A percentile compares a stretch with the other conserved stretches of the same genome.
Evolutionary conservation across 2,329 filamentous ascomycete species (phyloP).

Genomic region (Clarireedia hainanense): DNA sequence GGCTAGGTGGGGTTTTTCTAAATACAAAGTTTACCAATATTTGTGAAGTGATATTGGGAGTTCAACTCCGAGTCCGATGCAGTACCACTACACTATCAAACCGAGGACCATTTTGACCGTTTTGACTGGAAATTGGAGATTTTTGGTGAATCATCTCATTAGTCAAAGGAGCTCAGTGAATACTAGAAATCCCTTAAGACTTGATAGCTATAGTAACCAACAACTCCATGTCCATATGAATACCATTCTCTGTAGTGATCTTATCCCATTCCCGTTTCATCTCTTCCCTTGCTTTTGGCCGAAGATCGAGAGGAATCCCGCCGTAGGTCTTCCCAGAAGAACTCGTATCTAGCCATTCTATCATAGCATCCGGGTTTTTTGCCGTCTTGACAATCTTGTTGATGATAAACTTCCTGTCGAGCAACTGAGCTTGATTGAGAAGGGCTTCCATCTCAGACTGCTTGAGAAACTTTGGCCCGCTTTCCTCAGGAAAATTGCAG

Average conservation of each 20-base stretch:
- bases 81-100: too few relatives aligned
- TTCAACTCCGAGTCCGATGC: neutral
- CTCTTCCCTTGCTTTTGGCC: slow-evolving; percentile 7
- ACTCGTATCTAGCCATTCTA: slow-evolving; percentile 11
- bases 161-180: neutral
- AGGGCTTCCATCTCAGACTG: neutral
- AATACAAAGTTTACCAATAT: neutral
- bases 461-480: slow-evolving; percentile 5
- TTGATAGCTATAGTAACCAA: slow-evolving; percentile 12
- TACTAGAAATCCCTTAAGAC: neutral
- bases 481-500: neutral
- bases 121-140: neutral
- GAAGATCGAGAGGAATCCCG: slow-evolving; percentile 5
- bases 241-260: slow-evolving; percentile 4
- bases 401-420: neutral
- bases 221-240: slow-evolving; percentile 13
- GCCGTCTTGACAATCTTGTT: slow-evolving; percentile 9
- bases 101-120: too few relatives aligned
- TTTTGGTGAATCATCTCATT: neutral
- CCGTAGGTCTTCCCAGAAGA: slow-evolving; percentile 12
- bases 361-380: slow-evolving; percentile 7
- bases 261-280: slow-evolving; percentile 12
- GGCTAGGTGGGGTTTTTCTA: too few relatives aligned
- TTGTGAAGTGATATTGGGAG: neutral
- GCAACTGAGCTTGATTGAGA: slow-evolving; percentile 3